Conservation (phyloP, 169 alveolate species). For the Babesia microti region DNA sequence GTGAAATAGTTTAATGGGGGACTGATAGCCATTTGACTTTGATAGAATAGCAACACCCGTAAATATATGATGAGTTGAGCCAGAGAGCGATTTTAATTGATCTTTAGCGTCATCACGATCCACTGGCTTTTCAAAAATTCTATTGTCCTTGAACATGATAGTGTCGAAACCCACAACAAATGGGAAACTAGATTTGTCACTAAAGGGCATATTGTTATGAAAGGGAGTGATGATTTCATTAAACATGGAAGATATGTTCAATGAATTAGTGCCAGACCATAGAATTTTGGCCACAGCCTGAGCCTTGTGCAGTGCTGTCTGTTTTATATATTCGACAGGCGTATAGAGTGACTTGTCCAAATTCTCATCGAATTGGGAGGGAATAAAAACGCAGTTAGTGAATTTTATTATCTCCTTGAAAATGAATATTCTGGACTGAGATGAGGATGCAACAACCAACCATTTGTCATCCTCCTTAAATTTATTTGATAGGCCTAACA, state of each 20-base stretch:
- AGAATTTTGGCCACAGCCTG: slow-evolving; percentile 40
- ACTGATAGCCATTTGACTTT: slow-evolving; percentile 9
- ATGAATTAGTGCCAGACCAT: slow-evolving; percentile 30
- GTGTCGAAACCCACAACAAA: slow-evolving; percentile 55
- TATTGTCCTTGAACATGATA: slow-evolving; percentile 30
- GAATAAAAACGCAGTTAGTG: slow-evolving; percentile 10
- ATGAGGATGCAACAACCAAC: slow-evolving; percentile 30
- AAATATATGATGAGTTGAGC: slow-evolving; percentile 25
- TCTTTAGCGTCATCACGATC: slow-evolving; percentile 43
- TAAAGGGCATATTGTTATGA: neutral
- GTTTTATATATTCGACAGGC: slow-evolving; percentile 41
- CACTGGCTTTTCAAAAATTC: slow-evolving; percentile 56
- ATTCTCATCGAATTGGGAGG: slow-evolving; percentile 57
- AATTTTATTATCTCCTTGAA: slow-evolving; percentile 16
- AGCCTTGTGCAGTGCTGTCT: slow-evolving; percentile 58
- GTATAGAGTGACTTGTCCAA: slow-evolving; percentile 38
- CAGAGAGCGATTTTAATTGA: slow-evolving; percentile 34
- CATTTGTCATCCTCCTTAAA: slow-evolving; percentile 31
- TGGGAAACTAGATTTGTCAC: slow-evolving; percentile 16
- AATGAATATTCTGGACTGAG: slow-evolving; percentile 14
- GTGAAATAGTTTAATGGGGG: slow-evolving; percentile 22
- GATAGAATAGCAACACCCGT: slow-evolving; percentile 51
- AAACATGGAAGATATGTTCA: slow-evolving; percentile 1
- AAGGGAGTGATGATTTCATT: slow-evolving; percentile 7
- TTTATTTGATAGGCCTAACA: slow-evolving; percentile 16